These are phyloP conservation scores for Musa troglodytarum DNA, from an alignment of 176 grass and related monocot genomes.

Conservation along the genomic window DNA sequence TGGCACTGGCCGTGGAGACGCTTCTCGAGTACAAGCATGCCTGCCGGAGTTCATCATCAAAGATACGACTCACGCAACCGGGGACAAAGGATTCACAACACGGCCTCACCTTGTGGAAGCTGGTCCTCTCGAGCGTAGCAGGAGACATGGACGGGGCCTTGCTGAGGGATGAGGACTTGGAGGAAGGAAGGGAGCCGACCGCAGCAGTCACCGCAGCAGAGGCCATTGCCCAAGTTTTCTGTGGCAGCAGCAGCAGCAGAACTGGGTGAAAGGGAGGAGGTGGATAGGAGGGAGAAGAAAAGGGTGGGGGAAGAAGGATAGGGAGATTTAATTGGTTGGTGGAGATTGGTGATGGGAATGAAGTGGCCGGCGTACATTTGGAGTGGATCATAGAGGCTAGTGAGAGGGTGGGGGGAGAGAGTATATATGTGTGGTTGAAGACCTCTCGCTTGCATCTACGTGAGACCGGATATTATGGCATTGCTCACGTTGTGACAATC, in stretches of 20 bases:
- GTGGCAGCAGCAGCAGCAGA: not conserved
- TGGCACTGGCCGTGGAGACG: not conserved
- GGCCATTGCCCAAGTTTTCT: constrained; percentile 14
- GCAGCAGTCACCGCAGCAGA: constrained; percentile 60
- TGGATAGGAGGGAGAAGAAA: not conserved
- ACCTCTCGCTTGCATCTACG: too few relatives aligned
- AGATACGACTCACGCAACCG: too few relatives aligned
- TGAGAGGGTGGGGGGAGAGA: too few relatives aligned
- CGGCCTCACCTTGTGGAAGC: constrained; percentile 12
- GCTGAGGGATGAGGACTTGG: constrained; percentile 30
- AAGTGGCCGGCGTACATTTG: constrained; percentile 25
- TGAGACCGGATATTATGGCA: too few relatives aligned
- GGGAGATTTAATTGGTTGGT: constrained; percentile 34
- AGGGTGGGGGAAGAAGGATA: constrained; percentile 13
- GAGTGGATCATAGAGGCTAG: not conserved
- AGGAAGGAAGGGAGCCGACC: constrained; percentile 27
- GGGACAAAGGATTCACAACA: too few relatives aligned
- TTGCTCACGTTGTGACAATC: too few relatives aligned
- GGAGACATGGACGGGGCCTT: constrained; percentile 7
- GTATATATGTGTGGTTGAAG: too few relatives aligned
- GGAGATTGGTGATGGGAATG: constrained; percentile 32
- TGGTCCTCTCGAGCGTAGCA: constrained; percentile 1
- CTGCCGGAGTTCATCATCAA: not conserved
- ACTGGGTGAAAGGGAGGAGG: not conserved
- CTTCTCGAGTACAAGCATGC: constrained; percentile 15